Evolutionary conservation across 306 rosid species (phyloP).

Genomic region (Cucurbita pepo): DNA sequence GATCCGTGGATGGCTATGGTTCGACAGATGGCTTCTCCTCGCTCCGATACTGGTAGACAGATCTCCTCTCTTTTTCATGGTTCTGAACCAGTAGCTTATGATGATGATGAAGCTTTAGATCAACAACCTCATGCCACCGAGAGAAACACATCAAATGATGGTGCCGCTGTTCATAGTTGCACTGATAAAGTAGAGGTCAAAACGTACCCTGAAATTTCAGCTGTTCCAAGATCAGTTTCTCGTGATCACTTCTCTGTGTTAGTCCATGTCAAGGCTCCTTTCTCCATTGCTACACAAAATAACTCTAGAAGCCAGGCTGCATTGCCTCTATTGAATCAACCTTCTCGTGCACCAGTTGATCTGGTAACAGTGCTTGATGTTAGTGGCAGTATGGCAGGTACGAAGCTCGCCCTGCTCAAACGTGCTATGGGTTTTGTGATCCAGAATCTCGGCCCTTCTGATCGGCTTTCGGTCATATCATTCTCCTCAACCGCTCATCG

Average conservation of each 20-base stretch:
- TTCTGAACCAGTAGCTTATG: constrained; percentile 52
- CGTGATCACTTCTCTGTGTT: constrained; percentile 48
- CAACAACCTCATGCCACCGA: constrained; percentile 17
- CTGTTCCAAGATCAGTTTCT: constrained; percentile 44
- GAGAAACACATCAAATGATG: constrained; percentile 3
- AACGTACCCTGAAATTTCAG: constrained; percentile 67
- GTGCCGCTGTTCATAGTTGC: constrained; percentile 14
- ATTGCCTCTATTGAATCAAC: constrained; percentile 11
- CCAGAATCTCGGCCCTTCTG: constrained; percentile 68
- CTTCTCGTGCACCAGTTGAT: constrained; percentile 61
- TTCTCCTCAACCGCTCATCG: constrained; percentile 81
- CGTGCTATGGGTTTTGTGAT: constrained; percentile 93
- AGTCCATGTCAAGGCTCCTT: constrained; percentile 77
- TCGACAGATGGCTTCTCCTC: constrained; percentile 39
- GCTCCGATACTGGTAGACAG: constrained; percentile 17
- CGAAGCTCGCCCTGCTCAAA: constrained; percentile 73
- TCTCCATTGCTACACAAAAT: constrained; percentile 19
- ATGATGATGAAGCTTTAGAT: constrained; percentile 70
- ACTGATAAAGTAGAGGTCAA: constrained; percentile 35
- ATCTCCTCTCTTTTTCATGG: constrained; percentile 22
- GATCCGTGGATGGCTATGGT: constrained; percentile 35
- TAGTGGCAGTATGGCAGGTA: constrained; percentile 95
- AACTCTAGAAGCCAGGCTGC: constrained; percentile 6
- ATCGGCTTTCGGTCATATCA: constrained; percentile 70
- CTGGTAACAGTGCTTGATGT: constrained; percentile 91